Evolutionary conservation across 345 rosid species (phyloP), one percentile per base, ranked within the genome.

Genomic region (Hirschfeldia incana): DNA sequence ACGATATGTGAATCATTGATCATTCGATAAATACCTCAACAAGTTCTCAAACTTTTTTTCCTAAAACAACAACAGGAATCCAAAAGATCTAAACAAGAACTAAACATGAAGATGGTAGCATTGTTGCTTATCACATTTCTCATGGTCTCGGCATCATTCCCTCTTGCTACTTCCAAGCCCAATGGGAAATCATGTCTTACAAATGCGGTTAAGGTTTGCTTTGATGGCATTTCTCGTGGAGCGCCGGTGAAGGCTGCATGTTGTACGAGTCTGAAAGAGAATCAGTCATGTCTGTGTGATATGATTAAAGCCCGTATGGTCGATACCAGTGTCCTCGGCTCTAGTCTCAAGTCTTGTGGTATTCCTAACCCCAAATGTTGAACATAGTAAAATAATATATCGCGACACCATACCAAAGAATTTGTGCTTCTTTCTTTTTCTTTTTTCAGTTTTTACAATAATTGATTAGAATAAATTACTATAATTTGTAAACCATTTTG

Each of bases 231-330:
- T 28, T 5, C 5, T 33, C 17, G 61, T 16, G 74, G 69, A 49
- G 6, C n/a, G 21, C 28, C 3, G 70, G 8, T 70, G 26, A 0
- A 21, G 32, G 5, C 2, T 34, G 12, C 64, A 63, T 78, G 81
- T 78, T 78, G 81, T 78, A 17, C 3, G 60, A 29, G 11, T 7
- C n/a, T 71, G 11, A 65, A 55, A 55, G 7, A 17, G 49, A 3
- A 71, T 3, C 15, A 71, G 16, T 5, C 81, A 55, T 78, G 81
- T 65, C 39, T 71, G 1, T 78, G 81, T 61, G 69, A 76, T 30
- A 27, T 5, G 3, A 68, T 76, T 8, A 69, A 60, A 42, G 2
- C 21, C 4, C 62, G 60, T 67, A 8, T 60, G 1, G 2, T 58
- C 67, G 13, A 39, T 1, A 32, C 11, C n/a, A 21, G 6, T 30